phyloP scores from a whole-genome alignment of 441 rosid genomes.

The Isatis lusitanica region DNA sequence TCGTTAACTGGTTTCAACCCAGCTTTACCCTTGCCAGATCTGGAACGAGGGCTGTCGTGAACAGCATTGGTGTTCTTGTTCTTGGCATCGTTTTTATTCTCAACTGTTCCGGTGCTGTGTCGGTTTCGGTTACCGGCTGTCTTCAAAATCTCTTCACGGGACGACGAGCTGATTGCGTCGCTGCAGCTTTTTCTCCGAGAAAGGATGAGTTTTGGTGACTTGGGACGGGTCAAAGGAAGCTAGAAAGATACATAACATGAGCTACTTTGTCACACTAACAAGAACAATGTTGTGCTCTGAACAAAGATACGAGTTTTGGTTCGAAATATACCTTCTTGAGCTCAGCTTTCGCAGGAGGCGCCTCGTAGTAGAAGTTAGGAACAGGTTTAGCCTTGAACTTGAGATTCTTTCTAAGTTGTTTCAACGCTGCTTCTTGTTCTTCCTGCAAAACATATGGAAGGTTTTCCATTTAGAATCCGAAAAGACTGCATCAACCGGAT shows the following conservation, averaged over 20 bases:
- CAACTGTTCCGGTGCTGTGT: slow-evolving; percentile 57
- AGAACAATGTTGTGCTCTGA: slow-evolving; percentile 1
- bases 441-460: slow-evolving; percentile 50
- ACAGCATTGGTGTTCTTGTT: slow-evolving; percentile 41
- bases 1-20: slow-evolving; percentile 42
- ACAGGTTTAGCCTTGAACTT: slow-evolving; percentile 87
- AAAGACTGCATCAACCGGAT: not conserved
- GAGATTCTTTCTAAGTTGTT: slow-evolving; percentile 87
- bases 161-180: slow-evolving; percentile 54
- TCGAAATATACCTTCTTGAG: slow-evolving; percentile 70
- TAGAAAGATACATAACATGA: slow-evolving; percentile 34
- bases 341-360: slow-evolving; percentile 81
- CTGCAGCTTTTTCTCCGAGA: slow-evolving; percentile 76
- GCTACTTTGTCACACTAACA: not conserved
- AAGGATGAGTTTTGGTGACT: slow-evolving; percentile 72
- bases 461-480: not conserved
- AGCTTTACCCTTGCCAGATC: slow-evolving; percentile 39
- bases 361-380: slow-evolving; percentile 90
- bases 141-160: slow-evolving; percentile 51
- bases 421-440: slow-evolving; percentile 93
- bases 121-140: slow-evolving; percentile 52
- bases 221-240: slow-evolving; percentile 85
- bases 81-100: slow-evolving; percentile 46
- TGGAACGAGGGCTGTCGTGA: slow-evolving; percentile 43
- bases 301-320: not conserved